phyloP scores from a whole-genome alignment of 768 basidiomycete genomes.

The Basidioascus undulatus region DNA sequence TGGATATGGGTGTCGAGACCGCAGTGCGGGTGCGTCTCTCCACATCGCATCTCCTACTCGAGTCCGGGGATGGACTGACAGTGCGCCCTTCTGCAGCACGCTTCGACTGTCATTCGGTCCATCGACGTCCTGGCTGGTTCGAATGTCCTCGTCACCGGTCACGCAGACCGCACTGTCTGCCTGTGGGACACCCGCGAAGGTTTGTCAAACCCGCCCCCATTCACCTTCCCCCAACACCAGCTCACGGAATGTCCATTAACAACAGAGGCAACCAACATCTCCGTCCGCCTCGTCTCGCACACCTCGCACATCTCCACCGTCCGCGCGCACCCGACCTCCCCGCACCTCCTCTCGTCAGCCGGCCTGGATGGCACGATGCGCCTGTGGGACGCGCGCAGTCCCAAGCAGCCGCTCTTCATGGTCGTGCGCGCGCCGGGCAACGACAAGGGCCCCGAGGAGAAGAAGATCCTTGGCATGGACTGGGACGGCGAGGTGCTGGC shows the following conservation, averaged over 20 bases:
- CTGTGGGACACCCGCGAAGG: constrained; percentile 22
- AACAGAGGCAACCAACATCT: too few species aligned
- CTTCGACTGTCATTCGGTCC: constrained; percentile 20
- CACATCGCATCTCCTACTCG: background rate
- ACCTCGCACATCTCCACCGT: constrained; percentile 20
- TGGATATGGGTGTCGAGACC: constrained; percentile 31
- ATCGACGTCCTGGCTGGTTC: constrained; percentile 19
- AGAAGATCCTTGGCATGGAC: constrained; percentile 20
- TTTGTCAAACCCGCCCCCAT: constrained; percentile 4
- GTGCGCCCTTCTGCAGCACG: background rate
- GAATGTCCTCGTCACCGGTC: constrained; percentile 19
- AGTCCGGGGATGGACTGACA: too few species aligned
- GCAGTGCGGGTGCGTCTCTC: constrained; percentile 17
- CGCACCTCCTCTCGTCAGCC: constrained; percentile 19
- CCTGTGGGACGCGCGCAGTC: constrained; percentile 24
- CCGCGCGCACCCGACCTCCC: constrained; percentile 19
- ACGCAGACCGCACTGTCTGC: constrained; percentile 22
- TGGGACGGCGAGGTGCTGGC: constrained; percentile 24
- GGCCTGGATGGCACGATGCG: constrained; percentile 20
- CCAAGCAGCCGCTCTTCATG: constrained; percentile 21
- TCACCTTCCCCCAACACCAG: background rate
- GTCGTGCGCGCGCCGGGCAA: constrained; percentile 14
- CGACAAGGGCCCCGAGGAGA: constrained; percentile 12
- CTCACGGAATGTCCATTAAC: too few species aligned
- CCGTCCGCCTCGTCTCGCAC: constrained; percentile 19